Percentiles rank a stretch among this genome's conserved stretches.
Evolutionary conservation across 1,284 basidiomycete genomes (phyloP).

Genomic region (Stygiomarasmius scandens): DNA sequence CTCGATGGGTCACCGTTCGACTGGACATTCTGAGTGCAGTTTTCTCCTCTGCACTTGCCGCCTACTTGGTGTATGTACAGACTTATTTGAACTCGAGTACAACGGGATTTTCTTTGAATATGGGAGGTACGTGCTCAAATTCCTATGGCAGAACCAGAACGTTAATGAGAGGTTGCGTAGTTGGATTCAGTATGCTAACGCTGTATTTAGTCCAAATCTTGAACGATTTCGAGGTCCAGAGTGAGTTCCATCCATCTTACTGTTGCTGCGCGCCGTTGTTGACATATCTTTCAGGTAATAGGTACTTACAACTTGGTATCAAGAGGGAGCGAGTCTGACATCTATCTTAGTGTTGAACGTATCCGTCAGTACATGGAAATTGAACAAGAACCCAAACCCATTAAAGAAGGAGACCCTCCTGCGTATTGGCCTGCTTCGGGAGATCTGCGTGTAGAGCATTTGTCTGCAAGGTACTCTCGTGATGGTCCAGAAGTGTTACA

Average conservation of each 20-base stretch:
- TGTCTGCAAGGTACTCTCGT: slow-evolving; percentile 58
- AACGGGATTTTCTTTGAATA: slow-evolving; percentile 57
- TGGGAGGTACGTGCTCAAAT: slow-evolving; percentile 33
- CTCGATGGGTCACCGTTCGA: slow-evolving; percentile 29
- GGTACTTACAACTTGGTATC: too few relatives aligned
- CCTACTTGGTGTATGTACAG: slow-evolving; percentile 51
- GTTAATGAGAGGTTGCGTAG: neutral
- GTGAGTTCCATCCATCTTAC: slow-evolving; percentile 28
- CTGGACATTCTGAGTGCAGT: neutral
- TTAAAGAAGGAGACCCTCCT: slow-evolving; percentile 57
- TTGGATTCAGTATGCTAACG: slow-evolving; percentile 57
- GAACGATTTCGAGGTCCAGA: slow-evolving; percentile 63
- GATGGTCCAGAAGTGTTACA: slow-evolving; percentile 44
- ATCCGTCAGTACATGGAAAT: slow-evolving; percentile 73
- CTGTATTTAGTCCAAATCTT: slow-evolving; percentile 52
- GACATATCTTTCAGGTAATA: neutral
- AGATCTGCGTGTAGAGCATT: slow-evolving; percentile 60
- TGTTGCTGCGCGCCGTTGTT: too few relatives aligned
- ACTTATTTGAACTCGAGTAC: slow-evolving; percentile 37
- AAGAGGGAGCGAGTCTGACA: too few relatives aligned
- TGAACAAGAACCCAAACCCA: slow-evolving; percentile 67
- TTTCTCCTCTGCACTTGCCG: slow-evolving; percentile 36
- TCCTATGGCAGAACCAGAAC: neutral
- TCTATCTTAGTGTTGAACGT: slow-evolving; percentile 60
- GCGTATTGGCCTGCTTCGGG: slow-evolving; percentile 82